Percentiles rank a stretch among this genome's conserved stretches.
Evolutionary conservation across 768 basidiomycete genomes (phyloP).

Genomic region (Rhizopogon salebrosus): DNA sequence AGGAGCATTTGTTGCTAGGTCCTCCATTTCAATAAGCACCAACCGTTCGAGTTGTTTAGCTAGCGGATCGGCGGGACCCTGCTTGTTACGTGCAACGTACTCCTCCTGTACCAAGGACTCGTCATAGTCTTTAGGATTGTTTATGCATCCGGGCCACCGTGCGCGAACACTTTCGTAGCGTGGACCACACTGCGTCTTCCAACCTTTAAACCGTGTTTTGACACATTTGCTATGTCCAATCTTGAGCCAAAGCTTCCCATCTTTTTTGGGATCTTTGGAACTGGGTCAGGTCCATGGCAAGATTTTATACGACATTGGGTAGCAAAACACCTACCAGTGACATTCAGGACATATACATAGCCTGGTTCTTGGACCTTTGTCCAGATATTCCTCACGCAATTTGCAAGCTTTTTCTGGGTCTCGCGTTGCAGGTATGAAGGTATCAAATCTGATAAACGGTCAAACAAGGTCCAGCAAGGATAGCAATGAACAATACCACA

Average conservation of each 20-base stretch:
- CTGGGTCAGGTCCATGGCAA: neutral
- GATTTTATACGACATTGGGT: neutral
- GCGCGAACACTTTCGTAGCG: slow-evolving; percentile 70
- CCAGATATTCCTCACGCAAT: slow-evolving; percentile 45
- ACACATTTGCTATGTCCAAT: slow-evolving; percentile 75
- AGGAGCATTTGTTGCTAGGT: slow-evolving; percentile 50
- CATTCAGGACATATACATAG: slow-evolving; percentile 77
- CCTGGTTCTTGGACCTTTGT: slow-evolving; percentile 73
- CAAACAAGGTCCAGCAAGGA: neutral
- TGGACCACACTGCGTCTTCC: slow-evolving; percentile 76
- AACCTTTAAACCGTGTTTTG: slow-evolving; percentile 66
- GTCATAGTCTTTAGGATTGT: slow-evolving; percentile 29
- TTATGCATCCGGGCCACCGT: slow-evolving; percentile 60
- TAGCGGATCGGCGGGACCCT: slow-evolving; percentile 56
- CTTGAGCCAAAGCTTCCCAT: slow-evolving; percentile 56
- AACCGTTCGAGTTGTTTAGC: slow-evolving; percentile 75
- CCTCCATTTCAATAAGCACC: slow-evolving; percentile 75
- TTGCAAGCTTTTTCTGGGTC: slow-evolving; percentile 52
- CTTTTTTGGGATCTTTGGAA: slow-evolving; percentile 23
- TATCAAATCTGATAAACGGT: slow-evolving; percentile 53
- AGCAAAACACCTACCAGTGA: slow-evolving; percentile 11
- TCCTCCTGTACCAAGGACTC: slow-evolving; percentile 36
- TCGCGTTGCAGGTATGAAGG: slow-evolving; percentile 55
- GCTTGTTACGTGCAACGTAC: slow-evolving; percentile 57
- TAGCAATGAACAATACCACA: slow-evolving; percentile 33